Percentiles rank a stretch among this genome's conserved stretches.
Conservation (phyloP, 2,329 filamentous ascomycete genomes). For the Rugonectria rugulosa region DNA sequence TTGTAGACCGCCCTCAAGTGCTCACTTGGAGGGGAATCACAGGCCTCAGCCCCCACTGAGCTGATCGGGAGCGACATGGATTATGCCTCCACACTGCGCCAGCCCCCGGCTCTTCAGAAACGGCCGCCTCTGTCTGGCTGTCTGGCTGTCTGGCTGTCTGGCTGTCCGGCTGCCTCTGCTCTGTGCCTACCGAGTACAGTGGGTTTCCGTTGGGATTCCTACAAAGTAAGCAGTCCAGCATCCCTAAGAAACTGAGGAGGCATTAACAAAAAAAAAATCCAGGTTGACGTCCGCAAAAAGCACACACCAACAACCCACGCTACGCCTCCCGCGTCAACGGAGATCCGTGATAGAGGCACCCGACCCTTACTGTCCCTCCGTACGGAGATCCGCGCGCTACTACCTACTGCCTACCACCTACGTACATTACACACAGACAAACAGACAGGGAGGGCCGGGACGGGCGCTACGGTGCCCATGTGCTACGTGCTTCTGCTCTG, state of each 20-base stretch:
- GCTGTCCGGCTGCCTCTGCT: neutral
- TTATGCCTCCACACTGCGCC: constrained; percentile 14
- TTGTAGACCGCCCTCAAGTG: constrained; percentile 22
- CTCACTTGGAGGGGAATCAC: constrained; percentile 7
- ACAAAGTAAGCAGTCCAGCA: too few species aligned
- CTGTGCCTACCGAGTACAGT: too few species aligned
- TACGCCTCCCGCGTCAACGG: constrained; percentile 1
- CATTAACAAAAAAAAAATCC: neutral
- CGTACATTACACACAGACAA: too few species aligned
- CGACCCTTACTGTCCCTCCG: too few species aligned
- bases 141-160: constrained; percentile 12
- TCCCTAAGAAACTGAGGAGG: neutral
- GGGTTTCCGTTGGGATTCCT: neutral
- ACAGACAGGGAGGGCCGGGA: too few species aligned
- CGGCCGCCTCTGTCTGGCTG: constrained; percentile 7
- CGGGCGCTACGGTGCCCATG: too few species aligned
- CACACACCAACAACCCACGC: neutral
- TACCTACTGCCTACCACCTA: too few species aligned
- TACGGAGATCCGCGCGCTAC: neutral
- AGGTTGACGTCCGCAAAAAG: neutral
- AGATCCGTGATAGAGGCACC: constrained; percentile 15
- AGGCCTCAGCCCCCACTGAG: constrained; percentile 20
- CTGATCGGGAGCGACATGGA: constrained; percentile 20
- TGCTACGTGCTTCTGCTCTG: too few species aligned
- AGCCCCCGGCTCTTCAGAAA: constrained; percentile 4